phyloP scores from a whole-genome alignment of 2,329 filamentous ascomycete genomes.

The Ambrosiella xylebori region DNA sequence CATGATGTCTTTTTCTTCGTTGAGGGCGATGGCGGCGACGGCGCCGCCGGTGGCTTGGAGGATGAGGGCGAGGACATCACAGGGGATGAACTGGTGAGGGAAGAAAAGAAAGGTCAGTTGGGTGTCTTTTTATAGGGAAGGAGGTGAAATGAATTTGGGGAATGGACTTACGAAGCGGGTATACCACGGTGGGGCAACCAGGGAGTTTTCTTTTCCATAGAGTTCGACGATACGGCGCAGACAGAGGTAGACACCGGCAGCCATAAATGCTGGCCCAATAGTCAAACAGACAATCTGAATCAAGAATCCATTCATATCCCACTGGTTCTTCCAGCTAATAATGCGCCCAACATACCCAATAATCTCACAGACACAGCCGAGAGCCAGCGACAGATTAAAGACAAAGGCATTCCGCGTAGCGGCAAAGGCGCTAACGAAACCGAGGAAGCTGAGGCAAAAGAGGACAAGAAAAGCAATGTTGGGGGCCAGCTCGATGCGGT shows the following conservation, averaged over 20 bases:
- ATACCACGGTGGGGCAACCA: conserved; percentile 29
- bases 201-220: conserved; percentile 31
- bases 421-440: conserved; percentile 25
- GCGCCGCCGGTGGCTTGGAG: conserved; percentile 35
- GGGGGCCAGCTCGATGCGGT: conserved; percentile 34
- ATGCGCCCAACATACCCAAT: conserved; percentile 45
- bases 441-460: conserved; percentile 29
- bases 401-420: conserved; percentile 29
- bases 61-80: conserved; percentile 33
- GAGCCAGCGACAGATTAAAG: conserved; percentile 35
- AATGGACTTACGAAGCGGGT: conserved; percentile 26
- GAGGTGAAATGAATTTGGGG: conserved; percentile 14
- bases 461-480: conserved; percentile 35
- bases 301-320: conserved; percentile 38
- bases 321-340: conserved; percentile 38
- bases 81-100: conserved; percentile 27
- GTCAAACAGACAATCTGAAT: conserved; percentile 46
- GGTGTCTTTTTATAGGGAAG: conserved; percentile 14
- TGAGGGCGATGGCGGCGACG: conserved; percentile 24
- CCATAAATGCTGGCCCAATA: conserved; percentile 46
- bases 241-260: conserved; percentile 46
- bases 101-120: neutral
- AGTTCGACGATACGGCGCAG: conserved; percentile 32
- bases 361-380: conserved; percentile 40
- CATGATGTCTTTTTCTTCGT: conserved; percentile 29